Conservation (phyloP, 148 eudicot species). For the Arbutus unedo region DNA sequence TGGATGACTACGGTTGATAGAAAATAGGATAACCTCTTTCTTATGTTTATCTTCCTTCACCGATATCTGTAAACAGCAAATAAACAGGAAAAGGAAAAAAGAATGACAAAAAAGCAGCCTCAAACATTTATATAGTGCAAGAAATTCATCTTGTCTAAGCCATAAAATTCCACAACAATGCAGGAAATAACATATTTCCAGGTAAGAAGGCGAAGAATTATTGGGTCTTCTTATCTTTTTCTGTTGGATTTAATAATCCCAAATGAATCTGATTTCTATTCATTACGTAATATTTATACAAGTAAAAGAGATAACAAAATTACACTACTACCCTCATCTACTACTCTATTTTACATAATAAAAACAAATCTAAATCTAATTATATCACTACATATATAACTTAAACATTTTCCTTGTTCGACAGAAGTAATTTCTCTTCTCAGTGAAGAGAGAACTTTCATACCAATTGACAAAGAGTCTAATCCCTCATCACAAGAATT, state of each 20-base stretch:
- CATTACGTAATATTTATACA: no score
- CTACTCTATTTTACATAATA: no score
- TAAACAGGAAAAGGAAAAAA: not conserved
- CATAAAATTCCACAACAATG: not conserved
- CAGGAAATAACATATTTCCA: not conserved
- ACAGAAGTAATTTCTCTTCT: not conserved
- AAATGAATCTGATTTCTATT: no score
- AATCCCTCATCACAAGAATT: not conserved
- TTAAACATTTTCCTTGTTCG: not conserved
- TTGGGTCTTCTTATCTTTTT: not conserved
- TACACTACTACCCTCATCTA: no score
- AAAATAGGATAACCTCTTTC: constrained; percentile 64
- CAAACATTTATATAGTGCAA: not conserved
- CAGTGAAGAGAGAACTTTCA: not conserved
- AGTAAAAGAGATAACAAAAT: no score
- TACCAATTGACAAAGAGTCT: not conserved
- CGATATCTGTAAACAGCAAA: constrained; percentile 49
- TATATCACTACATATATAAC: no score
- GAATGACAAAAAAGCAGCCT: not conserved
- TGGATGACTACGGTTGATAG: constrained; percentile 66
- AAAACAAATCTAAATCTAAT: no score
- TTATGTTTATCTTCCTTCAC: constrained; percentile 87
- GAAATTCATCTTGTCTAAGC: not conserved
- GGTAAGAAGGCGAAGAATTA: not conserved
- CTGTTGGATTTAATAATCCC: no score